These are phyloP conservation scores for Blastocystis hominis DNA, from an alignment of 352 stramenopile species.

Conservation along the genomic window DNA sequence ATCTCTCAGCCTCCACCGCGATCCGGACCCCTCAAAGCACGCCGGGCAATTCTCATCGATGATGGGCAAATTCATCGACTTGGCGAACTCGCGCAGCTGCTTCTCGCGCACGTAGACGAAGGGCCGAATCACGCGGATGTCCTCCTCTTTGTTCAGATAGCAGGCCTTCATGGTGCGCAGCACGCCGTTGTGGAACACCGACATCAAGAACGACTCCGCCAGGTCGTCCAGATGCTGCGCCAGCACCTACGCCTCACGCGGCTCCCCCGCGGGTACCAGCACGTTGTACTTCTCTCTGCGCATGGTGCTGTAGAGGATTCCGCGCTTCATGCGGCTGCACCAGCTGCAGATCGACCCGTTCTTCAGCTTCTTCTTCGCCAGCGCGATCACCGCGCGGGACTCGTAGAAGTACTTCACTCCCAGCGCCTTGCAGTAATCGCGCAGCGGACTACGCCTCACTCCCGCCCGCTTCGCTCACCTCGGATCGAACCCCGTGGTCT, in stretches of 20 bases:
- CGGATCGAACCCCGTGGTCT: conserved; percentile 90
- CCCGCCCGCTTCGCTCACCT: conserved; percentile 60
- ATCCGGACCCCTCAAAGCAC: conserved; percentile 82
- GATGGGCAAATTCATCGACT: conserved; percentile 78
- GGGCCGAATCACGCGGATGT: conserved; percentile 86
- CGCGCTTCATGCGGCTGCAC: conserved; percentile 90
- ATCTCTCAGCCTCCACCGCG: neutral
- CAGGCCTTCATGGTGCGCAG: conserved; percentile 95
- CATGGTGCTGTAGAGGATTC: conserved; percentile 87
- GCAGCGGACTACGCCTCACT: conserved; percentile 68
- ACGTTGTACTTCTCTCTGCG: conserved; percentile 83
- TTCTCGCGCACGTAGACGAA: conserved; percentile 87
- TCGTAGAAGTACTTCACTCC: conserved; percentile 88
- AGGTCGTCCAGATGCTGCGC: conserved; percentile 94
- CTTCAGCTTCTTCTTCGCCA: conserved; percentile 73
- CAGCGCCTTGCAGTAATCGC: conserved; percentile 84
- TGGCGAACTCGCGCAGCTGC: conserved; percentile 79
- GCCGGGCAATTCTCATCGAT: conserved; percentile 98
- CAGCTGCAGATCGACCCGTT: conserved; percentile 84
- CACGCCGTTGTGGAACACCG: conserved; percentile 91
- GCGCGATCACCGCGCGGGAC: conserved; percentile 79
- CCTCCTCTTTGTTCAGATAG: conserved; percentile 85
- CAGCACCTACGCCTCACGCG: conserved; percentile 69
- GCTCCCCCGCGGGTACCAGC: conserved; percentile 58
- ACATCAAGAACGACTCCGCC: conserved; percentile 95